Conservation (phyloP, 805 yeast genomes). For the Cyberlindnera misumaiensis region DNA sequence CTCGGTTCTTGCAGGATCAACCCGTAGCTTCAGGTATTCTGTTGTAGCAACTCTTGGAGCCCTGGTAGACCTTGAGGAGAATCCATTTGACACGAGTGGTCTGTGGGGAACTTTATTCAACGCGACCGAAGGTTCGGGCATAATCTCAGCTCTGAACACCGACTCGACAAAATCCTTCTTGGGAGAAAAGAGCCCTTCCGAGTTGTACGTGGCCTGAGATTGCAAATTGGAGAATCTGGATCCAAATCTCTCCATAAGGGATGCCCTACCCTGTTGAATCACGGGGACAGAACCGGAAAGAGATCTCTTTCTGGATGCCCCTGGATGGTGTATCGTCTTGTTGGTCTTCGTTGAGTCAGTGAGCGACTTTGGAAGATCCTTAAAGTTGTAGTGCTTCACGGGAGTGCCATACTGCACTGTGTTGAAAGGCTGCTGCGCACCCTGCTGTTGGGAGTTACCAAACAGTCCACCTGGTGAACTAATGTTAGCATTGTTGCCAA, state of each 20-base stretch:
- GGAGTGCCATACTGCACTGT: slow-evolving; percentile 24
- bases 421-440: slow-evolving; percentile 8
- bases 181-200: slow-evolving; percentile 33
- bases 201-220: slow-evolving; percentile 21
- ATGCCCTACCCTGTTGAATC: slow-evolving; percentile 14
- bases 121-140: slow-evolving; percentile 1
- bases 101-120: slow-evolving; percentile 3
- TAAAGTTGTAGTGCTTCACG: slow-evolving; percentile 23
- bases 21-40: slow-evolving; percentile 27
- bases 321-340: slow-evolving; percentile 8
- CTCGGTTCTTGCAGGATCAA: slow-evolving; percentile 36
- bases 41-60: slow-evolving; percentile 15
- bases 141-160: slow-evolving; percentile 11
- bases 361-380: slow-evolving; percentile 32
- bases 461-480: slow-evolving; percentile 20
- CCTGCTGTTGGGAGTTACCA: slow-evolving; percentile 17
- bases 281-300: slow-evolving; percentile 17
- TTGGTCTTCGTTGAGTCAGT: slow-evolving; percentile 25
- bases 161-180: slow-evolving; percentile 20
- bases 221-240: slow-evolving; percentile 26
- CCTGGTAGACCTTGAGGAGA: slow-evolving; percentile 23
- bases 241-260: slow-evolving; percentile 30
- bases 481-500: not conserved
- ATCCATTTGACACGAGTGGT: slow-evolving; percentile 8
- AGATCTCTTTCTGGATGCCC: slow-evolving; percentile 20